Evolutionary conservation across 1,139 yeast genomes (phyloP), one percentile per base, ranked within the genome.

Genomic region (Wickerhamomyces sp.): DNA sequence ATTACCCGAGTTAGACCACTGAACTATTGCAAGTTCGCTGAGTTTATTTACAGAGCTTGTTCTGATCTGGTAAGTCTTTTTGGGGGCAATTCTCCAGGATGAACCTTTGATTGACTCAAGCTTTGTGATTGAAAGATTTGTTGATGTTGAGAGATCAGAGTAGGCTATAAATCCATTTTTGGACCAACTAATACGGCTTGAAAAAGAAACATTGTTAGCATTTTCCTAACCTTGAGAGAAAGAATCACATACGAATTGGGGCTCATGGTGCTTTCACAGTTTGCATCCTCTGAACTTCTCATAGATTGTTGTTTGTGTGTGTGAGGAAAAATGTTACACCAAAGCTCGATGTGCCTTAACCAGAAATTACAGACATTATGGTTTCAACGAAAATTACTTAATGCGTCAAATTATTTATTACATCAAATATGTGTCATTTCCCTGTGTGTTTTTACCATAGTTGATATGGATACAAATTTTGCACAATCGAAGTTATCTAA

Each of bases 91-190:
- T 48, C 74, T 78, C 92, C 94, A 84, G 18, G 67, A 55, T 28
- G 67, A 66, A 0, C 90, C 92, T 51, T 81, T 77, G 14, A 72
- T 58, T 48, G 85, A 78, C 48, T 77, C 84, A 38, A 84, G 58
- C 56, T 79, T 78, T 2, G 89, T 76, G 44, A 83, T 63, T 39
- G 65, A 62, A 31, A 83, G 57, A 49, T 49, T 37, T 41, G 58
- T 37, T 56, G 61, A 26, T 42, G 40, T 35, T 37, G 49, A 37
- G 30, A 42, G 38, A 33, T 48, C 43, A 33, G 39, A 67, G 49
- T 77, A 82, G 2, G 90, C 92, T 19, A 85, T 70, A 52, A 81
- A 77, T 15, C 94, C 94, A 53, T 78, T 80, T 46, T 76, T 71
- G 16, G 89, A 81, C 95, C 94, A 85, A 16, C 88, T 73, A 25